A percentile compares a stretch with the other conserved stretches of the same genome.
These are phyloP conservation scores for Candida montana DNA, from an alignment of 805 yeast genomes.

Conservation along the genomic window DNA sequence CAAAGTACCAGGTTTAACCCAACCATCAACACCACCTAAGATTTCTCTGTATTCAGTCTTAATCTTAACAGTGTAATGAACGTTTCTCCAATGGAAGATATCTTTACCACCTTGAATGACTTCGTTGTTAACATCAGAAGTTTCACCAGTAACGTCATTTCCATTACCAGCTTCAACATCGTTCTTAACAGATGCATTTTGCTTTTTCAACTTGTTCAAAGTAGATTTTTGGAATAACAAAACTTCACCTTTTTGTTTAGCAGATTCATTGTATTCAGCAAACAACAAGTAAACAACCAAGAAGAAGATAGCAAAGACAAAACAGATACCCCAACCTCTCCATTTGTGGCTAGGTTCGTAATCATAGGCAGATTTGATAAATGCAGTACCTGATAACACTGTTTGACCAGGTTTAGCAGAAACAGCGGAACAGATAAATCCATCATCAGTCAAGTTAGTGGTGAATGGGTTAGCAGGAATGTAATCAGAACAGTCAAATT, in stretches of 20 bases:
- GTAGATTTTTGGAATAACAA: constrained; percentile 50
- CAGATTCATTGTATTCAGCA: constrained; percentile 55
- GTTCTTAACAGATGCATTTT: constrained; percentile 25
- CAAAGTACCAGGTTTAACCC: constrained; percentile 78
- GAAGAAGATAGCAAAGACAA: constrained; percentile 53
- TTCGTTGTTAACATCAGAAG: constrained; percentile 19
- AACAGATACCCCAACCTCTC: constrained; percentile 60
- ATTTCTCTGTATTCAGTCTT: constrained; percentile 56
- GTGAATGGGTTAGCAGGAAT: constrained; percentile 35
- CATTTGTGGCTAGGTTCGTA: constrained; percentile 47
- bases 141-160: constrained; percentile 23
- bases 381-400: constrained; percentile 47
- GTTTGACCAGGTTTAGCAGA: constrained; percentile 50
- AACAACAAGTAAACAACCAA: constrained; percentile 46
- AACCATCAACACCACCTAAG: constrained; percentile 64
- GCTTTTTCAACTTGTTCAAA: constrained; percentile 41
- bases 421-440: constrained; percentile 47
- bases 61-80: constrained; percentile 64
- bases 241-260: constrained; percentile 68
- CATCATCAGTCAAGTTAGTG: constrained; percentile 23
- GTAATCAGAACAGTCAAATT: constrained; percentile 39
- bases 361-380: constrained; percentile 36
- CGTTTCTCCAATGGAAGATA: constrained; percentile 73
- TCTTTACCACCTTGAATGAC: constrained; percentile 35
- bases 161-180: constrained; percentile 25